These are phyloP conservation scores for Cryptosporidium sp. DNA, from an alignment of 169 alveolate species.

Conservation along the genomic window DNA sequence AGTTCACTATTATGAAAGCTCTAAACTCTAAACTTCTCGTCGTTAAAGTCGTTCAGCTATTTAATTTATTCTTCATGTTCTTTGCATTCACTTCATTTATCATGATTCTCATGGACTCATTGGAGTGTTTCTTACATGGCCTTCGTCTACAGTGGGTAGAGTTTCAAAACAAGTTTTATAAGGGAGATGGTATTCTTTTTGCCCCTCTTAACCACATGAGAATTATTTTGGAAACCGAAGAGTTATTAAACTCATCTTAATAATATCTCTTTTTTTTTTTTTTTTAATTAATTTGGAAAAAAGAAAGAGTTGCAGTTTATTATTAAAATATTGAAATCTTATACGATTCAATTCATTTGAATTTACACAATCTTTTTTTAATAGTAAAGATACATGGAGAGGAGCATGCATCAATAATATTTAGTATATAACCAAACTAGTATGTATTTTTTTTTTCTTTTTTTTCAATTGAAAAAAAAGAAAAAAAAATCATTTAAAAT, in stretches of 20 bases:
- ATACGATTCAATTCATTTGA: not conserved
- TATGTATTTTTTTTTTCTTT: not conserved
- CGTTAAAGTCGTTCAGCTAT: conserved; percentile 74
- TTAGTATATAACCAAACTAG: conserved; percentile 11
- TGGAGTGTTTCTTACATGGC: conserved; percentile 99
- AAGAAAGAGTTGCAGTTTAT: not conserved
- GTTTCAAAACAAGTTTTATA: conserved; percentile 98
- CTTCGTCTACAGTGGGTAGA: conserved; percentile 99
- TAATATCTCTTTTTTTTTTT: not conserved
- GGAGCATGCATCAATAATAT: not conserved
- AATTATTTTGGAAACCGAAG: conserved; percentile 64
- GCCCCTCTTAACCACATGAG: conserved; percentile 85
- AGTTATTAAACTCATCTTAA: conserved; percentile 45
- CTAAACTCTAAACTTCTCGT: conserved; percentile 21
- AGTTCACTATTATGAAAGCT: conserved; percentile 37
- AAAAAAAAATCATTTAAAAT: not conserved
- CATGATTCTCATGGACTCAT: conserved; percentile 97
- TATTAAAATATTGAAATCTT: not conserved
- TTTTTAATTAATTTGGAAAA: not conserved
- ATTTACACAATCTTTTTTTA: not conserved
- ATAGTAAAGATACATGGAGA: not conserved
- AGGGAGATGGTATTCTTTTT: conserved; percentile 97
- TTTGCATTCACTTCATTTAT: conserved; percentile 94
- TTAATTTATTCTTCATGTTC: conserved; percentile 79
- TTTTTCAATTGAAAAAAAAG: not conserved